A percentile compares a stretch with the other conserved stretches of the same genome.
Conservation (phyloP, 257 asterid genomes). For the Leptodermis oblonga region DNA sequence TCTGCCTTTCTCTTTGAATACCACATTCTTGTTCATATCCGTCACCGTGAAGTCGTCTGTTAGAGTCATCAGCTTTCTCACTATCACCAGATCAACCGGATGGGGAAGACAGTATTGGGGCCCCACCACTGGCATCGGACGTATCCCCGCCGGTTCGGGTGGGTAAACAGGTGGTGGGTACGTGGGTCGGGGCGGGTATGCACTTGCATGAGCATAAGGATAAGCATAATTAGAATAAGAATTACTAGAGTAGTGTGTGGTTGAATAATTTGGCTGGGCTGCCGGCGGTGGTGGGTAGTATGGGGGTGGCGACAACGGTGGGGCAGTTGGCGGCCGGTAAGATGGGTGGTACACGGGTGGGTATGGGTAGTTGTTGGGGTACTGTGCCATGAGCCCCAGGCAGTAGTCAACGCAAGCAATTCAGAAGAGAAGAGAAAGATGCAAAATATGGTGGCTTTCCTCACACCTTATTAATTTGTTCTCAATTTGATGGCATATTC, state of each 20-base stretch:
- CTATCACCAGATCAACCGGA: slow-evolving; percentile 7
- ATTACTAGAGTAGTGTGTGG: not conserved
- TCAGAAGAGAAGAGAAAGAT: too few species aligned
- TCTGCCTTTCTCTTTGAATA: slow-evolving; percentile 23
- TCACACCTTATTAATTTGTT: too few species aligned
- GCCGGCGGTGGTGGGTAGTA: not conserved
- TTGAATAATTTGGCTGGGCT: not conserved
- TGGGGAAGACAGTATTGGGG: slow-evolving; percentile 14
- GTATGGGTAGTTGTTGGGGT: not conserved
- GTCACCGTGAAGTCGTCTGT: slow-evolving; percentile 16
- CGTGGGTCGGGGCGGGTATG: not conserved
- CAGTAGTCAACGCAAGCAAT: too few species aligned
- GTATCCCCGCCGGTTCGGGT: not conserved
- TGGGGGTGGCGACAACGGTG: not conserved
- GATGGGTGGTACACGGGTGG: not conserved
- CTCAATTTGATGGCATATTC: too few species aligned
- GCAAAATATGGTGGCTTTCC: too few species aligned
- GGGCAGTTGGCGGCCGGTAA: not conserved
- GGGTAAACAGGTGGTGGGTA: not conserved
- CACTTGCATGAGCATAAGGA: not conserved
- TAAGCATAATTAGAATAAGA: not conserved
- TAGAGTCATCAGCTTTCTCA: slow-evolving; percentile 20
- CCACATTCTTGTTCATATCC: slow-evolving; percentile 11
- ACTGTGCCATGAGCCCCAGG: not conserved
- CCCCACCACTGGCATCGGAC: slow-evolving; percentile 7